phyloP scores from a whole-genome alignment of 148 eudicot species.

The Fagopyrum tataricum region DNA sequence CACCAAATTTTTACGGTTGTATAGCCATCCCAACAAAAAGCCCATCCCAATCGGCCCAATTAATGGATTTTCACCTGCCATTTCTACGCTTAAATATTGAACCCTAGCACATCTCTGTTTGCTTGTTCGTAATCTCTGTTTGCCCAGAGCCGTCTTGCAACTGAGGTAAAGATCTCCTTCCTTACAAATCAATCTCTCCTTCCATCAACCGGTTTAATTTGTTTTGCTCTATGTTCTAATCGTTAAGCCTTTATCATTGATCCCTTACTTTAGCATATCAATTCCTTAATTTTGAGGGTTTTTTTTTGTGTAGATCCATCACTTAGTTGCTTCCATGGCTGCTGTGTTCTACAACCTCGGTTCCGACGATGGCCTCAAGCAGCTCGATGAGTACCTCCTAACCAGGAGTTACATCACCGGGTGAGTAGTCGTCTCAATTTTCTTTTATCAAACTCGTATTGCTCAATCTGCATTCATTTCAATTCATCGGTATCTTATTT shows the following conservation, averaged over 20 bases:
- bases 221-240: neutral
- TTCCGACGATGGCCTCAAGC: constrained; percentile 72
- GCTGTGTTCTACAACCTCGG: constrained; percentile 44
- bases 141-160: no score
- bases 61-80: no score
- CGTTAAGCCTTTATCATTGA: neutral
- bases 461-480: neutral
- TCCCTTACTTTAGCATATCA: neutral
- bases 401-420: constrained; percentile 83
- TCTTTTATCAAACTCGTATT: no score
- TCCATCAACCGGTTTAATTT: neutral
- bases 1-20: no score
- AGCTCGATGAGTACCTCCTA: constrained; percentile 81
- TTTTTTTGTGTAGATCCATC: neutral
- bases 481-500: neutral
- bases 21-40: no score
- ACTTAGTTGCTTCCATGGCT: constrained; percentile 45
- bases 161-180: neutral
- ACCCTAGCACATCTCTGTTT: no score
- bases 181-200: neutral
- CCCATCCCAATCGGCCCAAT: no score
- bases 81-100: no score
- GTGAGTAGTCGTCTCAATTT: constrained; percentile 20
- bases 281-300: no score
- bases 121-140: no score